Percentiles rank a stretch among this genome's conserved stretches.
phyloP scores from a whole-genome alignment of 1,284 basidiomycete species.

The Coniophora puteana region DNA sequence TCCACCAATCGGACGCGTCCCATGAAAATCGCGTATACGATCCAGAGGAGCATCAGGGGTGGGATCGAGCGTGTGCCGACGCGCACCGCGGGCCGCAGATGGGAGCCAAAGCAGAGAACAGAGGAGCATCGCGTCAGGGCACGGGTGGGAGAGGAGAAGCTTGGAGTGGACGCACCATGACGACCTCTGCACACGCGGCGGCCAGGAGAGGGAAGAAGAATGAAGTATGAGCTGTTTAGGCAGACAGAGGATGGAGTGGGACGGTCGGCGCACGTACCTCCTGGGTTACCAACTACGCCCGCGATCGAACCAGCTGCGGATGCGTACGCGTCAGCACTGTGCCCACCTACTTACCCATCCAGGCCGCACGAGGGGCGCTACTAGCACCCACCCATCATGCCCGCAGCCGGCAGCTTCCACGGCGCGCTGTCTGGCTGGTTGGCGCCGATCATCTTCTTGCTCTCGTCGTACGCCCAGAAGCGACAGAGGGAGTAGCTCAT shows the following conservation, averaged over 20 bases:
- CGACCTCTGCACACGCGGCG: constrained; percentile 53
- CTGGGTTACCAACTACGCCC: constrained; percentile 86
- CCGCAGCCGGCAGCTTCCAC: constrained; percentile 80
- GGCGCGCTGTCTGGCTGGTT: constrained; percentile 29
- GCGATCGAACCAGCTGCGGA: constrained; percentile 72
- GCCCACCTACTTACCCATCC: constrained; percentile 3
- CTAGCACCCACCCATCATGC: constrained; percentile 67
- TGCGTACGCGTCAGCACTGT: constrained; percentile 9
- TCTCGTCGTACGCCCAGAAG: constrained; percentile 92
- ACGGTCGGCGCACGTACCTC: constrained; percentile 42
- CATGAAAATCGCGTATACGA: background rate
- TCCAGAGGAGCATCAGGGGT: background rate
- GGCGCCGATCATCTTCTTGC: constrained; percentile 78
- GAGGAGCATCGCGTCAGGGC: constrained; percentile 1
- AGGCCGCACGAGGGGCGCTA: background rate
- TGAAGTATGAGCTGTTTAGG: too few species aligned
- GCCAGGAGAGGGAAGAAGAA: too few species aligned
- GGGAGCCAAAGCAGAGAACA: constrained; percentile 7
- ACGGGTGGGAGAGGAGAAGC: constrained; percentile 14
- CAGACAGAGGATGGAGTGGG: background rate
- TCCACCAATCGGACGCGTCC: too few species aligned
- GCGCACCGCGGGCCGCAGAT: constrained; percentile 1
- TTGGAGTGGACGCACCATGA: constrained; percentile 52
- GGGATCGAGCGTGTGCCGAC: constrained; percentile 1
- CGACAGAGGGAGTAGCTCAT: constrained; percentile 92